These are phyloP conservation scores for Mycena haematopus DNA, from an alignment of 768 basidiomycete species.

Conservation along the genomic window DNA sequence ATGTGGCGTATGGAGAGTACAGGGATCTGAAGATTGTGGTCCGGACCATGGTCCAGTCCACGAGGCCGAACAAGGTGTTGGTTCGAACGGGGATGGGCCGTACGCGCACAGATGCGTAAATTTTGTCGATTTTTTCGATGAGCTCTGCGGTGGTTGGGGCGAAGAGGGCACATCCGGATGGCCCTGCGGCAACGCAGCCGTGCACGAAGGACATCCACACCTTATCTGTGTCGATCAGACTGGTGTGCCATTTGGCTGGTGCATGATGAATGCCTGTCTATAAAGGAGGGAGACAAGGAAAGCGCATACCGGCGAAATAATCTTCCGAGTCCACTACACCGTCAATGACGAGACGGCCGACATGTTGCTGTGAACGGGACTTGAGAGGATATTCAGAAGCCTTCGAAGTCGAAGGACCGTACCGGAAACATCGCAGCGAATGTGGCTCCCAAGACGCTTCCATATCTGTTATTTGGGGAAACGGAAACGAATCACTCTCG, in stretches of 20 bases:
- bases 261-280: neutral
- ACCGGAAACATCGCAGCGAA: slow-evolving; percentile 32
- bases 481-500: too few species aligned
- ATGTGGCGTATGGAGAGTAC: slow-evolving; percentile 43
- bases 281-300: too few species aligned
- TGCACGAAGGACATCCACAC: slow-evolving; percentile 42
- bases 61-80: slow-evolving; percentile 39
- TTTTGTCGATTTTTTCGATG: slow-evolving; percentile 40
- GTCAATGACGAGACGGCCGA: slow-evolving; percentile 27
- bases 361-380: slow-evolving; percentile 17
- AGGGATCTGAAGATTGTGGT: slow-evolving; percentile 40
- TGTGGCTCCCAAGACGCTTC: slow-evolving; percentile 26
- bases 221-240: slow-evolving; percentile 41
- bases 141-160: slow-evolving; percentile 43
- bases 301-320: slow-evolving; percentile 20
- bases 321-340: slow-evolving; percentile 23
- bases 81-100: slow-evolving; percentile 44
- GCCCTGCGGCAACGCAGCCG: slow-evolving; percentile 46
- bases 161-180: slow-evolving; percentile 45
- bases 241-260: slow-evolving; percentile 17
- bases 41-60: slow-evolving; percentile 44
- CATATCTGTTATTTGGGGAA: slow-evolving; percentile 9
- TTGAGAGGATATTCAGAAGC: neutral
- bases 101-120: slow-evolving; percentile 40
- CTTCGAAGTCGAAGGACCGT: neutral